phyloP scores from a whole-genome alignment of 805 yeast genomes.

The Myxozyma neglecta region DNA sequence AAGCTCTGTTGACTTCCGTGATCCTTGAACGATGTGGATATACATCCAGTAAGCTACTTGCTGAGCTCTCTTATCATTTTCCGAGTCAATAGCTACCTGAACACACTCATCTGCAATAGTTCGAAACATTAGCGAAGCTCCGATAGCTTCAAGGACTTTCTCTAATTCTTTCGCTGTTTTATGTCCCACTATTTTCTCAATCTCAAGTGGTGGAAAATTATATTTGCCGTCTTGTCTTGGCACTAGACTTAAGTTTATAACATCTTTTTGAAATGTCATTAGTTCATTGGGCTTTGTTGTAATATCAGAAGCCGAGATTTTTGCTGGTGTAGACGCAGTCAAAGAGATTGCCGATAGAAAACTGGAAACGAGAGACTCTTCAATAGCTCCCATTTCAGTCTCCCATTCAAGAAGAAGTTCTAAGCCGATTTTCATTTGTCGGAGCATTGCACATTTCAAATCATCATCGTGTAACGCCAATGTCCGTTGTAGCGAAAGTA shows the following conservation, averaged over 20 bases:
- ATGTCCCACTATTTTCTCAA: conserved; percentile 8
- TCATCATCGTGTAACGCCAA: conserved; percentile 35
- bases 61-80: background rate
- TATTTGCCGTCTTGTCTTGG: background rate
- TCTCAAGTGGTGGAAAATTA: conserved; percentile 13
- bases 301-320: conserved; percentile 1
- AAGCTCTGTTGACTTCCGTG: conserved; percentile 3
- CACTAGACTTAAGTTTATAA: background rate
- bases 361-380: conserved; percentile 17
- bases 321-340: background rate
- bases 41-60: conserved; percentile 22
- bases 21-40: conserved; percentile 16
- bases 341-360: conserved; percentile 8
- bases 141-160: conserved; percentile 12
- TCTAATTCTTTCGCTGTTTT: conserved; percentile 9
- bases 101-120: conserved; percentile 15
- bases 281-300: background rate
- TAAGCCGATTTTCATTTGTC: conserved; percentile 12
- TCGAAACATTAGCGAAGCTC: conserved; percentile 8
- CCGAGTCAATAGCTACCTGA: conserved; percentile 10
- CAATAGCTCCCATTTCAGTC: conserved; percentile 10
- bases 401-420: conserved; percentile 22
- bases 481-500: conserved; percentile 35
- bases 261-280: background rate
- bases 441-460: background rate